A percentile compares a stretch with the other conserved stretches of the same genome.
phyloP scores from a whole-genome alignment of 2,329 filamentous ascomycete genomes.

The Fusarium nisikadoi region DNA sequence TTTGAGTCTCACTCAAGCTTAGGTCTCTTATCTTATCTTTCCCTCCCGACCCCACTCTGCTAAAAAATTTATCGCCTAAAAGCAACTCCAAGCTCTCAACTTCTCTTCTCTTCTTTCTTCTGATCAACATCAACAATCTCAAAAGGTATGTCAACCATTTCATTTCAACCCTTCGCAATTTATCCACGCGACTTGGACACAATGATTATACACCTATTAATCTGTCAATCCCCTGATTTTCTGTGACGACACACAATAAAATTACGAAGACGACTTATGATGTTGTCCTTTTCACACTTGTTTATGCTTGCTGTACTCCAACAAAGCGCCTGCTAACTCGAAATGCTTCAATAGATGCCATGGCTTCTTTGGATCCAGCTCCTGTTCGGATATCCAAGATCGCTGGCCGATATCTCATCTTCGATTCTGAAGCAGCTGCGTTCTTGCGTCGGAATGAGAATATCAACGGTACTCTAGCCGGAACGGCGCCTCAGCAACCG shows the following conservation, averaged over 20 bases:
- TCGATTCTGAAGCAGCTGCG: constrained; percentile 84
- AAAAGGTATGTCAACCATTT: constrained; percentile 36
- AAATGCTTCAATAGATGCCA: constrained; percentile 29
- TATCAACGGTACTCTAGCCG: constrained; percentile 86
- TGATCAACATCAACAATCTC: constrained; percentile 31
- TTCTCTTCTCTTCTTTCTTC: constrained; percentile 26
- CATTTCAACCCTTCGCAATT: not conserved
- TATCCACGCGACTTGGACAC: constrained; percentile 28
- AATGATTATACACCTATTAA: constrained; percentile 64
- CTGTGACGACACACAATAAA: constrained; percentile 56
- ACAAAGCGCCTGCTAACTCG: constrained; percentile 34
- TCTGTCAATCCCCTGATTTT: constrained; percentile 71
- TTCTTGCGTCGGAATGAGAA: constrained; percentile 82
- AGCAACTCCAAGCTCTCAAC: constrained; percentile 29
- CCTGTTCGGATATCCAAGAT: constrained; percentile 84
- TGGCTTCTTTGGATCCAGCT: constrained; percentile 31
- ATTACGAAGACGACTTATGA: constrained; percentile 60
- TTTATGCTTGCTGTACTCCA: constrained; percentile 11
- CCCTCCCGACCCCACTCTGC: constrained; percentile 24
- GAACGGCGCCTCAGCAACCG: constrained; percentile 89
- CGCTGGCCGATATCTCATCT: constrained; percentile 85
- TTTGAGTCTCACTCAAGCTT: not conserved
- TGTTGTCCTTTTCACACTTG: constrained; percentile 25
- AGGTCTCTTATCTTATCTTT: constrained; percentile 24
- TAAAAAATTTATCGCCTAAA: constrained; percentile 40